Evolutionary conservation across 306 rosid genomes (phyloP).

Genomic region (Begonia peltatifolia): DNA sequence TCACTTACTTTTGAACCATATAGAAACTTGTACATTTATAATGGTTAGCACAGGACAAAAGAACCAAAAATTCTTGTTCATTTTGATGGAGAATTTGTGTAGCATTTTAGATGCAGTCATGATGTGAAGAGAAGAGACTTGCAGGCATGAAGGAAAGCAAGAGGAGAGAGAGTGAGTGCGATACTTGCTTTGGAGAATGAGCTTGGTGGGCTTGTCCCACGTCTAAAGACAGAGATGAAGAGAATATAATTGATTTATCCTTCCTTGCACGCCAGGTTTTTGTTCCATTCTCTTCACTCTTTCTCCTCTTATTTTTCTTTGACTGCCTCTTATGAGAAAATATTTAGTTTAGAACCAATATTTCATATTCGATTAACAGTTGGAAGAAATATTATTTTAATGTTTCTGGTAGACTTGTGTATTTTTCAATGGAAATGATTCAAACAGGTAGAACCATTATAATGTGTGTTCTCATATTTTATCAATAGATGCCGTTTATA

Average conservation of each 20-base stretch:
- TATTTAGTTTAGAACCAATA: too few relatives aligned
- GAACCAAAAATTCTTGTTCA: not conserved
- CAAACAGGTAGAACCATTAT: too few relatives aligned
- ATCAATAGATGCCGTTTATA: too few relatives aligned
- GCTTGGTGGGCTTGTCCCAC: not conserved
- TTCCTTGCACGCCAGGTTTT: not conserved
- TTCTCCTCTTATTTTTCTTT: not conserved
- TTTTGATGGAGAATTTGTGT: not conserved
- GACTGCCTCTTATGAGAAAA: conserved; percentile 14
- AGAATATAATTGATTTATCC: not conserved
- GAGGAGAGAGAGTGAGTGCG: too few relatives aligned
- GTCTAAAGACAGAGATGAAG: not conserved
- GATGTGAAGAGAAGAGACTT: not conserved
- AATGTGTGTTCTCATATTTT: too few relatives aligned
- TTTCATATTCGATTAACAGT: too few relatives aligned
- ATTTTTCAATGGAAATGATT: too few relatives aligned
- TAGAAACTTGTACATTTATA: too few relatives aligned
- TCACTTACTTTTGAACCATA: too few relatives aligned
- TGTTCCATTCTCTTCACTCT: not conserved
- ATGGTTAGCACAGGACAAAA: not conserved
- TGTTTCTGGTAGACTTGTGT: too few relatives aligned
- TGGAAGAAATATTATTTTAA: too few relatives aligned
- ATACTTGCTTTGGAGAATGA: not conserved
- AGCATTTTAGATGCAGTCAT: not conserved
- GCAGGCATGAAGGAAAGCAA: not conserved